These are phyloP conservation scores for Digitaria exilis DNA, from an alignment of 202 grass and related monocot genomes.

Conservation along the genomic window DNA sequence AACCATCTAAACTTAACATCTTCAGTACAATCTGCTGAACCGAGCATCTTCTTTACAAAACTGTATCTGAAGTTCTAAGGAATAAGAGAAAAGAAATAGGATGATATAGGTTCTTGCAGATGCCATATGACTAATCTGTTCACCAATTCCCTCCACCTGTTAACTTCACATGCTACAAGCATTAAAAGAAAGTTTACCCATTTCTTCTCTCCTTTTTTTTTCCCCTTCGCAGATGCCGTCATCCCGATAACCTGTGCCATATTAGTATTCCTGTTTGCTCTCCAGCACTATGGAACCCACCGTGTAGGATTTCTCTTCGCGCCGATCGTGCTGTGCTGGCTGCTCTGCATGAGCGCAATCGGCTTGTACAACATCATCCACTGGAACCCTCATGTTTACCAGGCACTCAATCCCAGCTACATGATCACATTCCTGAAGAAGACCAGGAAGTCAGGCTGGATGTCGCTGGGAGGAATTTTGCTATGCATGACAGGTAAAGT, in stretches of 20 bases:
- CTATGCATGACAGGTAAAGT: conserved; percentile 92
- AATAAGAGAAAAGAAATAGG: too few species aligned
- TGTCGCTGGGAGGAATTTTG: conserved; percentile 96
- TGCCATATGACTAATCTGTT: background rate
- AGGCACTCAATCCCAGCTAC: conserved; percentile 67
- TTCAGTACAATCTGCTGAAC: background rate
- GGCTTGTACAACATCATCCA: conserved; percentile 87
- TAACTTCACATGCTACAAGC: background rate
- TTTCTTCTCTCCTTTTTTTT: background rate
- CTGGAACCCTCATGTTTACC: conserved; percentile 81
- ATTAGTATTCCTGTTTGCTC: conserved; percentile 77
- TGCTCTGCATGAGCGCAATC: conserved; percentile 70
- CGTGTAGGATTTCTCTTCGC: conserved; percentile 85
- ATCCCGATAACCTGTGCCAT: conserved; percentile 93
- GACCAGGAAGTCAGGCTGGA: conserved; percentile 91
- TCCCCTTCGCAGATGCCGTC: conserved; percentile 63
- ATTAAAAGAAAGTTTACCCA: background rate
- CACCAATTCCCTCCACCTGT: background rate
- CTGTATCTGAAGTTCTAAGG: too few species aligned
- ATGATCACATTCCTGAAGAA: conserved; percentile 96
- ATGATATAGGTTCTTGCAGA: background rate
- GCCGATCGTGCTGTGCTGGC: conserved; percentile 79
- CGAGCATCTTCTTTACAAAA: background rate
- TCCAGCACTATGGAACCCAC: conserved; percentile 94
- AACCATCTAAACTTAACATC: background rate